Conservation (phyloP, 2,329 filamentous ascomycete genomes). For the Apiospora koreana region DNA sequence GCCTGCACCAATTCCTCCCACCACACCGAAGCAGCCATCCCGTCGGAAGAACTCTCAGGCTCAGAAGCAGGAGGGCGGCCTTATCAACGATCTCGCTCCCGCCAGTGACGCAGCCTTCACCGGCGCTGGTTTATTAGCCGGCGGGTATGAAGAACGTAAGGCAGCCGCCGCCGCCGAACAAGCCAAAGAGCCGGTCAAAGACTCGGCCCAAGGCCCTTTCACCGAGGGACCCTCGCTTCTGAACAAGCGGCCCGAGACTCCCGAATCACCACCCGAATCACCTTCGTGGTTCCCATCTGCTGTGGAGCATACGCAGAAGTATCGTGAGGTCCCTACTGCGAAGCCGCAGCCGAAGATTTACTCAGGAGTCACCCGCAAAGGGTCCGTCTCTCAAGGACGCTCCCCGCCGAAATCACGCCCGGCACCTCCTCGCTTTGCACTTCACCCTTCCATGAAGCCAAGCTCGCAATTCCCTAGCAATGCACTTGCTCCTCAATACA, state of each 20-base stretch:
- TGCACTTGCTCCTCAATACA: background rate
- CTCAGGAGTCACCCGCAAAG: background rate
- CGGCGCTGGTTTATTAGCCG: constrained; percentile 52
- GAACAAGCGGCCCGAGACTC: constrained; percentile 36
- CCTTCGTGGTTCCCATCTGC: constrained; percentile 42
- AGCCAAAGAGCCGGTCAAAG: constrained; percentile 27
- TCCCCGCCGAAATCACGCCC: constrained; percentile 12
- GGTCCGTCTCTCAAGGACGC: background rate
- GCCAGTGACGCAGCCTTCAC: constrained; percentile 47
- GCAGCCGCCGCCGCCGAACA: constrained; percentile 29
- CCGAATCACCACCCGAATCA: constrained; percentile 16
- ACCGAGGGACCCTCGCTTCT: constrained; percentile 59
- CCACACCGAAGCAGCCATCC: constrained; percentile 27
- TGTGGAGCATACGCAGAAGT: constrained; percentile 30
- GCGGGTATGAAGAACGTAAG: constrained; percentile 49
- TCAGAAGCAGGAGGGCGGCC: constrained; percentile 20
- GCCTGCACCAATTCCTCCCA: constrained; percentile 24
- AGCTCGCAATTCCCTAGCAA: background rate
- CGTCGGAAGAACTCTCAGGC: constrained; percentile 25
- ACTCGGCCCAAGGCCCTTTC: constrained; percentile 43
- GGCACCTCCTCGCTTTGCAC: constrained; percentile 10
- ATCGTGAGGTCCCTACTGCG: constrained; percentile 18
- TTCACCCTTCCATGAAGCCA: background rate
- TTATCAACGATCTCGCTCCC: constrained; percentile 29
- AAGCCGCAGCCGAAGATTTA: constrained; percentile 21